Evolutionary conservation across 2,329 filamentous ascomycete species (phyloP).

Genomic region (Aurifilum marmelostoma): DNA sequence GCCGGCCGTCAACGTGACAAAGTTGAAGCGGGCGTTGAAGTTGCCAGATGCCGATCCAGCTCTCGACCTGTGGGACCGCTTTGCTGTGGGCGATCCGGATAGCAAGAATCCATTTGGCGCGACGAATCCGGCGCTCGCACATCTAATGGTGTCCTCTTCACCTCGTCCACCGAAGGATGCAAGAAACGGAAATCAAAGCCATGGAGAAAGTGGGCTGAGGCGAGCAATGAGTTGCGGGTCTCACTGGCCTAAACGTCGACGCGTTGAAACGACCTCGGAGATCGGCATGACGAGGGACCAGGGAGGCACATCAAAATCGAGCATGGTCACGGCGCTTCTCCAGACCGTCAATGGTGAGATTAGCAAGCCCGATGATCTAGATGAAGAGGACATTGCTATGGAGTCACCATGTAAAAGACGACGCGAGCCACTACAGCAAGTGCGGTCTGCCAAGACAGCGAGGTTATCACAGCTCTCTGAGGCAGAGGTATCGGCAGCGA

Average conservation of each 20-base stretch:
- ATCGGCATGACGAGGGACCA: slow-evolving; percentile 30
- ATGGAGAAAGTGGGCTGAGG: slow-evolving; percentile 55
- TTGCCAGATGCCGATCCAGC: slow-evolving; percentile 74
- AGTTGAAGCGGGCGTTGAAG: slow-evolving; percentile 61
- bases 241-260: slow-evolving; percentile 73
- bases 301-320: slow-evolving; percentile 54
- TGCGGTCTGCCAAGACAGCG: neutral
- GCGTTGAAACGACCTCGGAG: slow-evolving; percentile 51
- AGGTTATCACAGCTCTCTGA: slow-evolving; percentile 24
- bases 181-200: slow-evolving; percentile 38
- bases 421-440: slow-evolving; percentile 28
- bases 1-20: slow-evolving; percentile 59
- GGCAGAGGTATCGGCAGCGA: slow-evolving; percentile 14
- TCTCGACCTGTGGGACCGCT: slow-evolving; percentile 77
- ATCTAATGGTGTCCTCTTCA: slow-evolving; percentile 72
- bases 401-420: slow-evolving; percentile 51
- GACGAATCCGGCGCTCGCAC: slow-evolving; percentile 61
- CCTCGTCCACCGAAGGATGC: slow-evolving; percentile 58
- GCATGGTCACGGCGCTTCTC: slow-evolving; percentile 64
- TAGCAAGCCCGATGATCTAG: slow-evolving; percentile 44
- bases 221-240: slow-evolving; percentile 70
- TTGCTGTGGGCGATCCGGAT: slow-evolving; percentile 57
- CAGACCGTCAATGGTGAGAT: slow-evolving; percentile 65
- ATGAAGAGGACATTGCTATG: slow-evolving; percentile 36
- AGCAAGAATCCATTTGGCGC: slow-evolving; percentile 48